Evolutionary conservation across 306 rosid species (phyloP), one percentile per base, ranked within the genome.

Genomic region (Quercus bicolor): DNA sequence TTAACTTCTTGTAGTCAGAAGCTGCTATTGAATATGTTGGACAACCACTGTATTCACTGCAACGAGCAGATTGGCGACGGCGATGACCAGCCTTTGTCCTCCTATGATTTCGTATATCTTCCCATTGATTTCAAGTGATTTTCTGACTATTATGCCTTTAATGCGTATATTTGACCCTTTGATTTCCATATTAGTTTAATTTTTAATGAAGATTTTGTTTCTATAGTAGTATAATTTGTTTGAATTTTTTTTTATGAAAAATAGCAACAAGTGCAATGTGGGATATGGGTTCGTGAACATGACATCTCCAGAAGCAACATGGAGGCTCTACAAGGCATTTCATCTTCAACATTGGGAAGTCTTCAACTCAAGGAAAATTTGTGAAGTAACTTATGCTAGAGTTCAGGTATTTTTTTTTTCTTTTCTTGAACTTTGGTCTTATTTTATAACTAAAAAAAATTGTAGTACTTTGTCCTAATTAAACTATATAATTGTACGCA

Each of bases 271-370:
- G 68, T 95, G 98, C 86, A 95, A 95, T 78, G 98, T 95, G 82
- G 98, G 98, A 57, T 95, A 95, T 60, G 98, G 98, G 29, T 95
- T 95, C 66, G 98, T 95, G 82, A 95, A 95, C 85, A 91, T 95
- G 98, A 95, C 98, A 8, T 80, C 94, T 2, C 97, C 97, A 0
- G 88, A 90, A 70, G 98, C 97, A 1, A 87, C 96, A 2, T 69
- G 90, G 78, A 84, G 98, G 79, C 85, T 95, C 26, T 92, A 95
- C 80, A 95, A 92, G 81, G 97, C 98, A 6, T 95, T 92, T 65
- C 98, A 95, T 70, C 92, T 74, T 59, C 98, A 92, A 68, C 95
- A 78, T n/a, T 95, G 98, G 98, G 96, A 95, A 85, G 93, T 91
- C 0, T 95, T 95, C 62, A 95, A 95, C 81, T 95, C 98, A 2